Conservation (phyloP, 1,284 basidiomycete species). For the Papiliotrema flavescens region DNA sequence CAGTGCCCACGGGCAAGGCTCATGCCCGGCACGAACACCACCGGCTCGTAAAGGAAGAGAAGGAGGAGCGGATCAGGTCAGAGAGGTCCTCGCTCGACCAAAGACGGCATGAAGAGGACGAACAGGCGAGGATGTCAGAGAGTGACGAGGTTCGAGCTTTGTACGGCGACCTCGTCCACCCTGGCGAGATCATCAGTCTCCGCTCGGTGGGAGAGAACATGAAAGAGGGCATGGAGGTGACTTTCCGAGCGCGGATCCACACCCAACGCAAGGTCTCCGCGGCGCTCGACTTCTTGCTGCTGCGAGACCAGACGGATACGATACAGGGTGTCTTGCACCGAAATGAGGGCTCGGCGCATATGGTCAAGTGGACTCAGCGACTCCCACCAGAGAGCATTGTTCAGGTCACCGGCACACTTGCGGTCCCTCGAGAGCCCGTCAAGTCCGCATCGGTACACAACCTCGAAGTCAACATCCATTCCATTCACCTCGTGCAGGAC, state of each 20-base stretch:
- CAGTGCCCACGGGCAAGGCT: slow-evolving; percentile 2
- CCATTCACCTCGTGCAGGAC: slow-evolving; percentile 25
- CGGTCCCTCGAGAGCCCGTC: slow-evolving; percentile 50
- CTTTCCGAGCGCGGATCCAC: slow-evolving; percentile 29
- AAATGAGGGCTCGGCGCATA: slow-evolving; percentile 34
- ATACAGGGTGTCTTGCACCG: slow-evolving; percentile 53
- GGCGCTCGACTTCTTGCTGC: slow-evolving; percentile 53
- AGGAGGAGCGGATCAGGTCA: slow-evolving; percentile 9
- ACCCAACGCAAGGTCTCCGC: slow-evolving; percentile 28
- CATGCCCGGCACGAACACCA: slow-evolving; percentile 10
- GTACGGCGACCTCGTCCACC: slow-evolving; percentile 16
- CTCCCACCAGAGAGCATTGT: slow-evolving; percentile 53
- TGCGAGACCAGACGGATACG: slow-evolving; percentile 52
- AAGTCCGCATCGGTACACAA: slow-evolving; percentile 51
- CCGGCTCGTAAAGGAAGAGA: slow-evolving; percentile 13
- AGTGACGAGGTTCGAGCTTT: slow-evolving; percentile 10
- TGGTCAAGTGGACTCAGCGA: slow-evolving; percentile 53
- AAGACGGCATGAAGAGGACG: slow-evolving; percentile 10
- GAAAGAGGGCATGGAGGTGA: slow-evolving; percentile 19
- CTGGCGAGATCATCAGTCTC: slow-evolving; percentile 16
- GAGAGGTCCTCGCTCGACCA: slow-evolving; percentile 8
- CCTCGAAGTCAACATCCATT: slow-evolving; percentile 51
- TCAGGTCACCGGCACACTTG: slow-evolving; percentile 50
- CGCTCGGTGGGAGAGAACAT: slow-evolving; percentile 14
- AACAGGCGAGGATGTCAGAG: slow-evolving; percentile 2